These are phyloP conservation scores for Blastobotrys niveus DNA, from an alignment of 1,139 yeast genomes.

Conservation along the genomic window DNA sequence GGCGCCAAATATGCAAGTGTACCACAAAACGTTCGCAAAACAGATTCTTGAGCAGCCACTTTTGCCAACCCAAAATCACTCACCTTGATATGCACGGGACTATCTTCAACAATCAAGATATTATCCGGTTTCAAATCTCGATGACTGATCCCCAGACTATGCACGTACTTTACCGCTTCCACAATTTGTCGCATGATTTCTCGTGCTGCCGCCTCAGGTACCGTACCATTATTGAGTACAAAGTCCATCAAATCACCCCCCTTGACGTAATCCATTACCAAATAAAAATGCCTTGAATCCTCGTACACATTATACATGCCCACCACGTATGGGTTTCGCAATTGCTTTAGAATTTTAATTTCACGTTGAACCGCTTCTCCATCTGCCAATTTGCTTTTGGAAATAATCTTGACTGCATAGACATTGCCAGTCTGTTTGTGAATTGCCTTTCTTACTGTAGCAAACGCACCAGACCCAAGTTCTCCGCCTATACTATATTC, in stretches of 20 bases:
- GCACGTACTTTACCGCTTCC: slow-evolving; percentile 81
- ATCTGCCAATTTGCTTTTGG: slow-evolving; percentile 75
- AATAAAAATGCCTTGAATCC: slow-evolving; percentile 70
- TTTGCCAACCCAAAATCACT: slow-evolving; percentile 93
- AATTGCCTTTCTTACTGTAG: slow-evolving; percentile 85
- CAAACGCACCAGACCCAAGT: slow-evolving; percentile 96
- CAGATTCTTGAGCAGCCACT: slow-evolving; percentile 67
- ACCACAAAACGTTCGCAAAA: slow-evolving; percentile 85
- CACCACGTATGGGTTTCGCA: slow-evolving; percentile 83
- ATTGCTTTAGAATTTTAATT: slow-evolving; percentile 64
- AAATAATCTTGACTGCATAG: slow-evolving; percentile 85
- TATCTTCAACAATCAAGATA: slow-evolving; percentile 82
- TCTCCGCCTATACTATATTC: slow-evolving; percentile 74
- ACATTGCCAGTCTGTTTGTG: slow-evolving; percentile 79
- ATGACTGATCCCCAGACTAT: slow-evolving; percentile 82
- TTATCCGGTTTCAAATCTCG: slow-evolving; percentile 87
- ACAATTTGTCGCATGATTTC: slow-evolving; percentile 80
- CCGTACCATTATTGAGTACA: slow-evolving; percentile 85
- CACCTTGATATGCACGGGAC: slow-evolving; percentile 81
- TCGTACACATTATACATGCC: slow-evolving; percentile 77
- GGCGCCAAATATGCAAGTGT: slow-evolving; percentile 92
- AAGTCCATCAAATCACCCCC: slow-evolving; percentile 98
- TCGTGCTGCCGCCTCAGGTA: slow-evolving; percentile 83
- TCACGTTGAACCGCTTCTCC: slow-evolving; percentile 82
- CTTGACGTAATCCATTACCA: slow-evolving; percentile 91